phyloP scores from a whole-genome alignment of 2,329 filamentous ascomycete genomes.

The Phyllosticta capitalensis region DNA sequence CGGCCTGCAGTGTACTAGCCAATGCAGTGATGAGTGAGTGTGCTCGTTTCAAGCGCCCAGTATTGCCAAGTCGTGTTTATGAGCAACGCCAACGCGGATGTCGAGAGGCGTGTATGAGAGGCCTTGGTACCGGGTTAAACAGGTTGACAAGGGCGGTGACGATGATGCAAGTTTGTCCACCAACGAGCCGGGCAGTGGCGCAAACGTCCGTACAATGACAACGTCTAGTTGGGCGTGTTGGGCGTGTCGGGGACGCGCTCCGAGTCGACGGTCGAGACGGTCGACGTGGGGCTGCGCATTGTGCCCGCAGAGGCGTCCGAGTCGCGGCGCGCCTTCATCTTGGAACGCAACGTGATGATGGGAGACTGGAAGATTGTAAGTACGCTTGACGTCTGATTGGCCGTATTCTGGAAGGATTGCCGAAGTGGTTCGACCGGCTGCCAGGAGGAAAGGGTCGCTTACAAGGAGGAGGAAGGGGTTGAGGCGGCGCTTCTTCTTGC shows the following conservation, averaged over 20 bases:
- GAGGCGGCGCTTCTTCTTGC: background rate
- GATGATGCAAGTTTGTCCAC: background rate
- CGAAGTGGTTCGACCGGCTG: background rate
- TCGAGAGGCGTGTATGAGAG: too few species aligned
- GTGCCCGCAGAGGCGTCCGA: background rate
- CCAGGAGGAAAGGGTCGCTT: background rate
- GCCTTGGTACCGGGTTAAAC: background rate
- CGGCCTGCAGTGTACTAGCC: background rate
- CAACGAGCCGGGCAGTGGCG: background rate
- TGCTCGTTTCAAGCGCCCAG: background rate
- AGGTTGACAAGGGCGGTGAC: background rate
- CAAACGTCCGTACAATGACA: background rate
- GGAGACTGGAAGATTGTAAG: background rate
- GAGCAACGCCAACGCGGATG: too few species aligned
- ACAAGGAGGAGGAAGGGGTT: background rate
- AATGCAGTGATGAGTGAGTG: background rate
- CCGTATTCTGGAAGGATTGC: background rate
- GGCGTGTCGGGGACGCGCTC: background rate
- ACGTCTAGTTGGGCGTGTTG: background rate
- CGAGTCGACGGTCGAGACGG: background rate
- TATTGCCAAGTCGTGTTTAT: background rate
- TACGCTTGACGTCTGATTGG: background rate
- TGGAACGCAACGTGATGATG: background rate
- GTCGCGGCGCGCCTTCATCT: background rate
- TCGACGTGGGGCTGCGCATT: background rate